A percentile compares a stretch with the other conserved stretches of the same genome.
Evolutionary conservation across 2,329 filamentous ascomycete genomes (phyloP).

Genomic region (Penicillium sp.): DNA sequence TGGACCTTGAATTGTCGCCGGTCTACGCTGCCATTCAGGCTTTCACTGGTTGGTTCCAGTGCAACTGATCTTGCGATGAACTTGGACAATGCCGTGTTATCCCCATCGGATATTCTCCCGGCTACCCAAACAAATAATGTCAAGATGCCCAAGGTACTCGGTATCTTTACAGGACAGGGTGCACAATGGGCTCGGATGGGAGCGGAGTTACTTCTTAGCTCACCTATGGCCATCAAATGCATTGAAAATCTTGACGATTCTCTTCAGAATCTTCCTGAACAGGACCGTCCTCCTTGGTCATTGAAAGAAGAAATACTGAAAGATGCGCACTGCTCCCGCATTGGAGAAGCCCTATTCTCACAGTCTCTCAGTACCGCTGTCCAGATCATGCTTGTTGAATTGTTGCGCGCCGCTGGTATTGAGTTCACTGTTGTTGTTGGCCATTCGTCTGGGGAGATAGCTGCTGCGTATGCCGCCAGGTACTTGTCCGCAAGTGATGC

Average conservation of each 20-base stretch:
- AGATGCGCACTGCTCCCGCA: conserved; percentile 17
- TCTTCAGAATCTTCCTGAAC: conserved; percentile 25
- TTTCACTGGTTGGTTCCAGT: conserved; percentile 21
- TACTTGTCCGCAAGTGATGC: conserved; percentile 48
- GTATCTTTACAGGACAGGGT: conserved; percentile 39
- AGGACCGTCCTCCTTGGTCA: conserved; percentile 29
- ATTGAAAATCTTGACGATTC: conserved; percentile 23
- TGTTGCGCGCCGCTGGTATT: conserved; percentile 38
- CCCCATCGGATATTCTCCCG: conserved; percentile 6
- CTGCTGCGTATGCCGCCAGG: conserved; percentile 55
- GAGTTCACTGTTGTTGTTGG: conserved; percentile 47
- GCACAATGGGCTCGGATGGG: conserved; percentile 40
- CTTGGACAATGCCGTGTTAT: conserved; percentile 13
- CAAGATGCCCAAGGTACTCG: conserved; percentile 21
- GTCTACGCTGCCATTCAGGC: conserved; percentile 24
- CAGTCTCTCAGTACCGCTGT: conserved; percentile 34
- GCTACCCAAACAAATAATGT: conserved; percentile 13
- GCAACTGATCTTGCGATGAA: conserved; percentile 12
- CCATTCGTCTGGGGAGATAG: conserved; percentile 58
- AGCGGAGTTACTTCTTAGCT: conserved; percentile 21
- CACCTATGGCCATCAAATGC: conserved; percentile 14
- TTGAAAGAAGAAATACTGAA: conserved; percentile 26
- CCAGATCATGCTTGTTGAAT: conserved; percentile 35
- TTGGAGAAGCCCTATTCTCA: conserved; percentile 28
- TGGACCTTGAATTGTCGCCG: conserved; percentile 30